Evolutionary conservation across 2,329 filamentous ascomycete genomes (phyloP), one percentile per base, ranked within the genome.

Genomic region (Cladosporium halotolerans): DNA sequence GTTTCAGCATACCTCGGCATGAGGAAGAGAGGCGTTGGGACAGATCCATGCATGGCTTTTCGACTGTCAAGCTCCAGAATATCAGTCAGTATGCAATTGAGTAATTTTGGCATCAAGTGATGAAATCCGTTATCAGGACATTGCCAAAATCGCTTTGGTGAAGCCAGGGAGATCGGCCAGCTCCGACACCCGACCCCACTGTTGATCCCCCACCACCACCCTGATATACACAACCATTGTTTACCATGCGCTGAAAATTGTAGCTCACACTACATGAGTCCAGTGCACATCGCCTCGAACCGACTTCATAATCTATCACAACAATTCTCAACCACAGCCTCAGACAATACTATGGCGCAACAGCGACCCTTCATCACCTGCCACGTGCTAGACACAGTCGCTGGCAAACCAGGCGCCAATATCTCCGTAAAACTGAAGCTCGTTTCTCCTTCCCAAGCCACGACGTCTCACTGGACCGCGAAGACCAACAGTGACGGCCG

Each of bases 361-460:
- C 47, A 34, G 44, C 41, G 62, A 68, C 76, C 68, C 60, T 82
- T 81, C 66, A 92, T 93, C 65, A 92, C 88, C 69, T 92, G 88
- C 76, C 88, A 93, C 76, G 81, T 91, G 70, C 87, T 93, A 68
- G 87, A 93, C 76, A 92, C 88, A 9, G 80, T 83, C n/a, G 74
- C 79, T 57, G 88, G 88, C 65, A 79, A 78, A 54, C 88, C 88
- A 18, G 88, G 82, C 13, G 71, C 77, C 53, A 75, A 76, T 57
- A 80, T 93, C 63, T 77, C 78, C 59, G 86, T 91, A 54, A 82
- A 79, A 52, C 80, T 90, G 18, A 72, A 82, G 45, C 67, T 76
- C 19, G 45, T 72, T 57, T 63, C 62, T 6, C 66, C 68, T 46
- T 57, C 65, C 2, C 63, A 67, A 28, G 62, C 66, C 45, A 67